A percentile compares a stretch with the other conserved stretches of the same genome.
Conservation (phyloP, 2,329 filamentous ascomycete species). For the Botryotinia globosa region DNA sequence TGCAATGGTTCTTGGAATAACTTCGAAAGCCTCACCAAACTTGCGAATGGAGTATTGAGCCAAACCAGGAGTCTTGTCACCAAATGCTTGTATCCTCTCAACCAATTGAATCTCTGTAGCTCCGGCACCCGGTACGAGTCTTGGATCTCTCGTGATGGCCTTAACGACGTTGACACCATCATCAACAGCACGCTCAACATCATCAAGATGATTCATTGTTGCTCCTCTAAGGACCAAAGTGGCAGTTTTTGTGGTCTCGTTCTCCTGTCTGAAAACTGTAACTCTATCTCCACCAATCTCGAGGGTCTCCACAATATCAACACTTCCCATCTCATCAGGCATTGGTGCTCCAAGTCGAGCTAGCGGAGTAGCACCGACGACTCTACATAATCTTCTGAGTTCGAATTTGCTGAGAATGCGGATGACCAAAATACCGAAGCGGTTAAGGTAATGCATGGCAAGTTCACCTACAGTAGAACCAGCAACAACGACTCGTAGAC, state of each 20-base stretch:
- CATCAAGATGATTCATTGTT: conserved; percentile 96
- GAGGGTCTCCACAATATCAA: conserved; percentile 93
- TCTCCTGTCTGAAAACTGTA: conserved; percentile 96
- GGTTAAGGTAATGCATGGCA: conserved; percentile 96
- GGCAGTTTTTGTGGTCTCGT: conserved; percentile 85
- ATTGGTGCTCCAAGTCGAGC: conserved; percentile 94
- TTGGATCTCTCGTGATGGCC: conserved; percentile 89
- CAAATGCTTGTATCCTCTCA: conserved; percentile 84
- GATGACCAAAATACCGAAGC: conserved; percentile 92
- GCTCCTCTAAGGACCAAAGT: conserved; percentile 92
- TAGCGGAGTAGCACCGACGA: conserved; percentile 94
- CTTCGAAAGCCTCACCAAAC: conserved; percentile 95
- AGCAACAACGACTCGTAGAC: conserved; percentile 85
- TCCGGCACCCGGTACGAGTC: conserved; percentile 89
- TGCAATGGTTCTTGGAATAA: conserved; percentile 88
- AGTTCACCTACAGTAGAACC: conserved; percentile 94
- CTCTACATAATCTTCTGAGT: conserved; percentile 87
- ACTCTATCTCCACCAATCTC: conserved; percentile 98
- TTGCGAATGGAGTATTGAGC: conserved; percentile 97
- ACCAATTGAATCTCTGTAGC: conserved; percentile 93
- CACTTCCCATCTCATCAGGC: conserved; percentile 98
- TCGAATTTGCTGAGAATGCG: conserved; percentile 98
- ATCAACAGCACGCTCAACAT: conserved; percentile 94
- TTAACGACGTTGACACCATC: conserved; percentile 99
- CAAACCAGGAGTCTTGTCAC: conserved; percentile 88